Conservation (phyloP, 352 stramenopile species). For the Globisporangium paroecandrum region DNA sequence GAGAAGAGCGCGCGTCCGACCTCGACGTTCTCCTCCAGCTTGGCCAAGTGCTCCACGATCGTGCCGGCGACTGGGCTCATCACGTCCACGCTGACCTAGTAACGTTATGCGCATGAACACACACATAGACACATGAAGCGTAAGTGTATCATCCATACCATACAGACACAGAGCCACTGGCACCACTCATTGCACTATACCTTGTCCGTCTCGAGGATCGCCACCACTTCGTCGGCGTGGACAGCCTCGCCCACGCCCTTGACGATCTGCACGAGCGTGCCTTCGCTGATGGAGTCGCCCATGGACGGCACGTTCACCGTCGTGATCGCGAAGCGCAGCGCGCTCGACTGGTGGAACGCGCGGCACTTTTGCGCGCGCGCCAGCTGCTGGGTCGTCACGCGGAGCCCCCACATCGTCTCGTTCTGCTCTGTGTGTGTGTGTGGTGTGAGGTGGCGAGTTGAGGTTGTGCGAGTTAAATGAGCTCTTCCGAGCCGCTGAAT, state of each 20-base stretch:
- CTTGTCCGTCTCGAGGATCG: conserved; percentile 99
- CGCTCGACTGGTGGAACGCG: conserved; percentile 46
- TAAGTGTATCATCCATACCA: neutral
- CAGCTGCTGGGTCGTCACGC: conserved; percentile 14
- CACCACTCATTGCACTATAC: conserved; percentile 71
- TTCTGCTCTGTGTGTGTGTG: neutral
- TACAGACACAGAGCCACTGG: neutral
- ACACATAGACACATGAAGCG: neutral
- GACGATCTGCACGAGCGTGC: conserved; percentile 95
- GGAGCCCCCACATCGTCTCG: conserved; percentile 18
- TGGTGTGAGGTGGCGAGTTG: neutral
- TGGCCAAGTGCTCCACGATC: conserved; percentile 91
- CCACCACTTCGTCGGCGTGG: conserved; percentile 94
- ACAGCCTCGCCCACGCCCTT: conserved; percentile 92
- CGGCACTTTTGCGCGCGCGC: conserved; percentile 14
- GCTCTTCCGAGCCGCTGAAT: conserved; percentile 10
- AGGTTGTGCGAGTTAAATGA: conserved; percentile 9
- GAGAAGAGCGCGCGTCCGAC: conserved; percentile 93
- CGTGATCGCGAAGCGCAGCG: conserved; percentile 40
- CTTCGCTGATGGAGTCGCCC: conserved; percentile 98
- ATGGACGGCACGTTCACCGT: conserved; percentile 87
- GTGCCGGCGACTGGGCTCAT: conserved; percentile 88
- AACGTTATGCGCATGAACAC: neutral
- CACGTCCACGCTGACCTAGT: conserved; percentile 87
- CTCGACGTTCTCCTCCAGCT: conserved; percentile 95